Percentiles rank a stretch among this genome's conserved stretches.
Conservation (phyloP, 139 green algal genomes). For the Ettlia oleoabundans region DNA sequence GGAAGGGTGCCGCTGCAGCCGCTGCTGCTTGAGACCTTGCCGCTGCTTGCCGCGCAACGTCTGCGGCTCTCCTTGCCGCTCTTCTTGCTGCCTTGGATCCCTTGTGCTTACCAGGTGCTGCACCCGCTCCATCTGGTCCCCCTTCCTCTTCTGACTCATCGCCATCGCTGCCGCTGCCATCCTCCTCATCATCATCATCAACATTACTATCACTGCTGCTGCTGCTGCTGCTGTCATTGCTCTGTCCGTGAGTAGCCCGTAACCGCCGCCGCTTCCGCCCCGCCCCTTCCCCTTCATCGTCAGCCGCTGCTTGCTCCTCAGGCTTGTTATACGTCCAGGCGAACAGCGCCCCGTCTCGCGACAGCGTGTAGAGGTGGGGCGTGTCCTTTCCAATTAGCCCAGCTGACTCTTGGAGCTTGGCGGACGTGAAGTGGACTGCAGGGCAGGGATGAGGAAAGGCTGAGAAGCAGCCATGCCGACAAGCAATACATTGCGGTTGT, state of each 20-base stretch:
- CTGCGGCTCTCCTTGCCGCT: too few species aligned
- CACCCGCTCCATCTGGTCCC: conserved; percentile 9
- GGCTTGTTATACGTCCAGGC: conserved; percentile 72
- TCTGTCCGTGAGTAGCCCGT: too few species aligned
- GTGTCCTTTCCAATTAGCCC: conserved; percentile 55
- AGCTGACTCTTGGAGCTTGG: conserved; percentile 47
- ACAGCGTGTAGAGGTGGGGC: conserved; percentile 78
- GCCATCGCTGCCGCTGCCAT: neutral
- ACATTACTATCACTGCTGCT: neutral
- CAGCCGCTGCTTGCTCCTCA: conserved; percentile 18
- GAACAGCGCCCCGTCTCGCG: conserved; percentile 88
- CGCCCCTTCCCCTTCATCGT: neutral
- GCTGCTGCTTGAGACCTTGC: conserved; percentile 10
- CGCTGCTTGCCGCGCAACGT: neutral
- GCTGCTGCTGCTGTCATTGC: neutral
- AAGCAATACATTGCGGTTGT: neutral
- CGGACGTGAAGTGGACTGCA: conserved; percentile 76
- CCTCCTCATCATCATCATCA: neutral
- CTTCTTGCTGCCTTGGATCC: neutral
- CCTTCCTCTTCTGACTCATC: neutral
- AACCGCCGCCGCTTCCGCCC: too few species aligned
- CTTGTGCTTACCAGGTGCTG: conserved; percentile 5
- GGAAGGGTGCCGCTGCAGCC: neutral
- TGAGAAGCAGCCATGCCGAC: neutral
- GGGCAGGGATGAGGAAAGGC: conserved; percentile 32